Percentiles rank a stretch among this genome's conserved stretches.
Evolutionary conservation across 805 yeast species (phyloP).

Genomic region (Sugiyamaella mastotermitis): DNA sequence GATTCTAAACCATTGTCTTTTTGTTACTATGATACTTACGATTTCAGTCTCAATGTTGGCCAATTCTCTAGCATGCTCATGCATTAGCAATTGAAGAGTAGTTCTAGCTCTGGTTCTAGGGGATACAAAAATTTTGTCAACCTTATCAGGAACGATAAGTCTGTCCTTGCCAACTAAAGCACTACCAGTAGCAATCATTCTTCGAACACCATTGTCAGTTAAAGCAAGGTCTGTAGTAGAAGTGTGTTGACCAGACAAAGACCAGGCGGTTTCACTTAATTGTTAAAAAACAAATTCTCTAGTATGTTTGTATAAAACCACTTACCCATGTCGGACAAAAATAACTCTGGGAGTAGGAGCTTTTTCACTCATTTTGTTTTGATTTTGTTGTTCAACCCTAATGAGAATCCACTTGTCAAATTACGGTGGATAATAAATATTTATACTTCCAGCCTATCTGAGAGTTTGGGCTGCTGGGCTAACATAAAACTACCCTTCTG

Average conservation of each 20-base stretch:
- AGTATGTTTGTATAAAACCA: background rate
- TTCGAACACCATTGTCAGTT: conserved; percentile 70
- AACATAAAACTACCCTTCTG: background rate
- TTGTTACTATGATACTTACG: conserved; percentile 4
- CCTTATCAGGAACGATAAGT: conserved; percentile 55
- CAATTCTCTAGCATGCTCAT: conserved; percentile 33
- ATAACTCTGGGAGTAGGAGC: conserved; percentile 32
- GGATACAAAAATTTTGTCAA: conserved; percentile 66
- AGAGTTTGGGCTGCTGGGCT: background rate
- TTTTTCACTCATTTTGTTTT: no score
- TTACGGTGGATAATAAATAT: no score
- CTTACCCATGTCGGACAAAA: conserved; percentile 35
- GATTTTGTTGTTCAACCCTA: background rate
- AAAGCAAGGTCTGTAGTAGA: conserved; percentile 77
- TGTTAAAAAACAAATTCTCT: background rate
- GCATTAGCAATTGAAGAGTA: conserved; percentile 59
- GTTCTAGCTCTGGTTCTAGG: conserved; percentile 77
- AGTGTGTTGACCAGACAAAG: conserved; percentile 87
- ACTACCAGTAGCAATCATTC: conserved; percentile 69
- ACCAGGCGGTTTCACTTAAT: conserved; percentile 82
- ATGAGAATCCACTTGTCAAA: background rate
- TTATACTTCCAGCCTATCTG: background rate
- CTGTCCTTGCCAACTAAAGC: conserved; percentile 55
- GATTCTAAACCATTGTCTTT: background rate
- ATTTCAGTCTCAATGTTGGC: conserved; percentile 21